These are phyloP conservation scores for Zea luxurians DNA, from an alignment of 176 grass and related monocot species.

Conservation along the genomic window DNA sequence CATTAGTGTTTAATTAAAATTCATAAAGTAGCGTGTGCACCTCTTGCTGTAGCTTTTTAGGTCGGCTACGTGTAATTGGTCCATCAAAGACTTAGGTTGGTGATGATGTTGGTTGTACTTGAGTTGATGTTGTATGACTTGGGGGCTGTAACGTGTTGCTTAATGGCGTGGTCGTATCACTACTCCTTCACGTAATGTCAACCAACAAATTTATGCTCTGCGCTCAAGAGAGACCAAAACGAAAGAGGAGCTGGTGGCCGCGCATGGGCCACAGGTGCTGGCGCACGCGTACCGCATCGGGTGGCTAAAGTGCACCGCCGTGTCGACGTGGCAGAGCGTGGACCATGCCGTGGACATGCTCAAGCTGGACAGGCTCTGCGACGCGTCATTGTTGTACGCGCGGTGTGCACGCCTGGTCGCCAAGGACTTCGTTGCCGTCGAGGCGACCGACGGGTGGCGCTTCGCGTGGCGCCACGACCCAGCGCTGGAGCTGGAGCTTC, in stretches of 20 bases:
- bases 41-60: no score
- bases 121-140: no score
- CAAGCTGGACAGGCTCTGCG: slow-evolving; percentile 76
- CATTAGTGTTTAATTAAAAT: no score
- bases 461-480: slow-evolving; percentile 71
- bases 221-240: neutral
- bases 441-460: slow-evolving; percentile 69
- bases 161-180: no score
- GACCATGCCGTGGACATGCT: slow-evolving; percentile 65
- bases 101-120: no score
- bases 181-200: slow-evolving; percentile 48
- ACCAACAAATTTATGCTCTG: no score
- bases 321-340: slow-evolving; percentile 52
- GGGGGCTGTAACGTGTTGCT: no score
- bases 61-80: no score
- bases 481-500: slow-evolving; percentile 58
- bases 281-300: slow-evolving; percentile 71
- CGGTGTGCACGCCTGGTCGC: slow-evolving; percentile 59
- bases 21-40: no score
- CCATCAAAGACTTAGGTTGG: no score
- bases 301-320: slow-evolving; percentile 75
- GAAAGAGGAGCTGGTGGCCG: slow-evolving; percentile 41
- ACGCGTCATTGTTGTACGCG: slow-evolving; percentile 64
- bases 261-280: slow-evolving; percentile 61
- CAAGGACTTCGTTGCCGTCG: slow-evolving; percentile 54